Evolutionary conservation across 768 basidiomycete species (phyloP).

Genomic region (Russula brevipes): DNA sequence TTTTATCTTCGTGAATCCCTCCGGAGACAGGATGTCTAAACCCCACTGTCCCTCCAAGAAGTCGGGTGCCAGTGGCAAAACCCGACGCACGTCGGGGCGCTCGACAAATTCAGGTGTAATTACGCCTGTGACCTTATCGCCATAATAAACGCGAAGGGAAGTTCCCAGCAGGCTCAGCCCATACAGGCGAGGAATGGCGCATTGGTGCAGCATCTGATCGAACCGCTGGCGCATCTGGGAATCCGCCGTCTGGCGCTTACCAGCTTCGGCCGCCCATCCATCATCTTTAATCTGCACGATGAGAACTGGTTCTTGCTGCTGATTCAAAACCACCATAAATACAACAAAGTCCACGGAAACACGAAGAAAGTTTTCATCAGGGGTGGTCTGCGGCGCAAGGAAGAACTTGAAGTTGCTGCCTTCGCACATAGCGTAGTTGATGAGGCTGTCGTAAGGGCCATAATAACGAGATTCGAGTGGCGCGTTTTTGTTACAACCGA

Average conservation of each 20-base stretch:
- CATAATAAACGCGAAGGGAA: conserved; percentile 3
- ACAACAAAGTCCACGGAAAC: not conserved
- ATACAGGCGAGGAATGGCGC: conserved; percentile 1
- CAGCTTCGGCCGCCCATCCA: not conserved
- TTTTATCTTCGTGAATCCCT: not conserved
- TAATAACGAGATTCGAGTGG: not conserved
- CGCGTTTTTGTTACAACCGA: not conserved
- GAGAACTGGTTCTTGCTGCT: not conserved
- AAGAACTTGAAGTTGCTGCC: not conserved
- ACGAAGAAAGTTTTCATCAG: not conserved
- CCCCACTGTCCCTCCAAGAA: conserved; percentile 1
- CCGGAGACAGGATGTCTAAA: conserved; percentile 4
- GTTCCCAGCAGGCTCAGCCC: conserved; percentile 7
- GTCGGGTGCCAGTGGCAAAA: not conserved
- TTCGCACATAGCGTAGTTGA: not conserved
- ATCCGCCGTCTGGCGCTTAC: not conserved
- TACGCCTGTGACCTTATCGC: not conserved
- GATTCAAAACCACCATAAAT: not conserved
- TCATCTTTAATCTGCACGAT: not conserved
- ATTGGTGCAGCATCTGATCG: not conserved
- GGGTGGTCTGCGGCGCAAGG: not conserved
- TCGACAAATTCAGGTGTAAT: not conserved
- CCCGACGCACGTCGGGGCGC: not conserved
- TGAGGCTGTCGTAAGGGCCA: conserved; percentile 3
- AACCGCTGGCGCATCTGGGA: not conserved